Evolutionary conservation across 1,284 basidiomycete genomes (phyloP), one percentile per base, ranked within the genome.

Genomic region (Volvariella volvacea): DNA sequence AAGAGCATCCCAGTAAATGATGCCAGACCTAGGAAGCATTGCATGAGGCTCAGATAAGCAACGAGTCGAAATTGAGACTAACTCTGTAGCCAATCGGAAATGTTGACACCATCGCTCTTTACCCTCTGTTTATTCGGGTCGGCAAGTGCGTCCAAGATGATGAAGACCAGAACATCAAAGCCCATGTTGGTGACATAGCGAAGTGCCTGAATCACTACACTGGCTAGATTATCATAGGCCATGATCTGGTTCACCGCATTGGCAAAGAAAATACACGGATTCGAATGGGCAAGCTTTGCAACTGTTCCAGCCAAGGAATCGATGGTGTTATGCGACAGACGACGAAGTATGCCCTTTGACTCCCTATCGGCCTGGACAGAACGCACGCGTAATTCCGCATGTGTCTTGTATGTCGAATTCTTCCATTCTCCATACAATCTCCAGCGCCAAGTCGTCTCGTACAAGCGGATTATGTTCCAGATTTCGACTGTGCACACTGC

Each of bases 351-450:
- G 25, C 78, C 82, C 56, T 91, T 92, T 3, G 84, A 79, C 58
- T 91, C 88, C 32, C 83, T 71, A 47, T 87, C 82, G 20, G 83
- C 81, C 55, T 88, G 81, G 3, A 80, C 77, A 48, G 75, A 68
- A 30, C 83, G 83, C 37, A 88, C 76, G 20, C 78, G 77, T 32
- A 91, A 71, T 57, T 89, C 88, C 4, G 82, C 78, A 58, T 87
- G 83, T 2, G 76, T 83, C 58, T 71, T 75, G 68, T 80, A 89
- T 6, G 65, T 78, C 40, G 70, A 68, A 44, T 82, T 76, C 64
- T 88, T 88, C 96, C 95, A 98, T 67, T 99, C 94, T 40, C 94
- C 96, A 57, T 99, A 97, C 21, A 99, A 68, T 31, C 76, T 77
- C 80, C 91, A 98, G 2, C 96, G 88, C 38, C 78, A 70, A 4